Percentiles rank a stretch among this genome's conserved stretches.
These are phyloP conservation scores for Globisporangium heterothallicum DNA, from an alignment of 352 stramenopile genomes.

Conservation along the genomic window DNA sequence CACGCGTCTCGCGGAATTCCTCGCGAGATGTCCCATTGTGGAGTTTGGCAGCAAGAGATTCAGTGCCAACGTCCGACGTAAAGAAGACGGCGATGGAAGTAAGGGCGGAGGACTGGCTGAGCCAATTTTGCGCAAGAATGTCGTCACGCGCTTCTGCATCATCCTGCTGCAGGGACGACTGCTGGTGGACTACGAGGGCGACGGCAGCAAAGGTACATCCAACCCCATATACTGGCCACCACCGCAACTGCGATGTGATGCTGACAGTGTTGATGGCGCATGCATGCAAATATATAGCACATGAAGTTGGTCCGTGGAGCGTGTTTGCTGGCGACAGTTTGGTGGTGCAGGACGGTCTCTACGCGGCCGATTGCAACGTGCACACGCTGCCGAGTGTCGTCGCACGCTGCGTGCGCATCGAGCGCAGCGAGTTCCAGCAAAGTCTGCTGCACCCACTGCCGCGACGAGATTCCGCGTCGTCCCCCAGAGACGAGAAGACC, in stretches of 20 bases:
- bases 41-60: constrained; percentile 16
- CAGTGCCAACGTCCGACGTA: background rate
- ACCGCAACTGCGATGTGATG: too few relatives aligned
- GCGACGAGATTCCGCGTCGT: constrained; percentile 19
- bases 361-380: constrained; percentile 31
- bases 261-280: too few relatives aligned
- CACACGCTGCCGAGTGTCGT: constrained; percentile 19
- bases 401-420: constrained; percentile 26
- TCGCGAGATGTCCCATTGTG: constrained; percentile 24
- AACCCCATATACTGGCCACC: too few relatives aligned
- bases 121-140: constrained; percentile 21
- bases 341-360: constrained; percentile 36
- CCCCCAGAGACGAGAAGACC: background rate
- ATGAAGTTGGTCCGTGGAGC: constrained; percentile 26
- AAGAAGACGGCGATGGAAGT: background rate
- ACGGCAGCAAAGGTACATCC: constrained; percentile 12
- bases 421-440: constrained; percentile 41
- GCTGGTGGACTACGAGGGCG: constrained; percentile 20
- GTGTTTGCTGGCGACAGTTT: constrained; percentile 36
- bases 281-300: too few relatives aligned
- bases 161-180: constrained; percentile 33
- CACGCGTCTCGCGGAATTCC: constrained; percentile 20
- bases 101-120: constrained; percentile 12
- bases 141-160: constrained; percentile 26
- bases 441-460: constrained; percentile 27